A percentile compares a stretch with the other conserved stretches of the same genome.
phyloP scores from a whole-genome alignment of 805 yeast species.

The Candida nitratophila region DNA sequence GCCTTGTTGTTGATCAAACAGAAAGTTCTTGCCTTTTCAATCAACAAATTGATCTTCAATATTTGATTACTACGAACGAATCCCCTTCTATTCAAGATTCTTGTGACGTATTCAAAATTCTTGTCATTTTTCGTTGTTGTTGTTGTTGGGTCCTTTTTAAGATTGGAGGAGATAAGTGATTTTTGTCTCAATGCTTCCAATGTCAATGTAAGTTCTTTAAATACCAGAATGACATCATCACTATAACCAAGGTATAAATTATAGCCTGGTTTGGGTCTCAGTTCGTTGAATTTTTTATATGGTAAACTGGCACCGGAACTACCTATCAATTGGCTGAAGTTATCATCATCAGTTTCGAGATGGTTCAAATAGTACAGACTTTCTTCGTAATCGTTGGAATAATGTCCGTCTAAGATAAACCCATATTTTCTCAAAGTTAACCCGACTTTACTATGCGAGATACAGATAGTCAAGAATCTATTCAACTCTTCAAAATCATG shows the following conservation, averaged over 20 bases:
- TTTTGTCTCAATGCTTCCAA: slow-evolving; percentile 19
- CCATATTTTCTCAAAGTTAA: slow-evolving; percentile 20
- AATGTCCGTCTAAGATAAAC: slow-evolving; percentile 20
- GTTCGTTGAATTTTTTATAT: not conserved
- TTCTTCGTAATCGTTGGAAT: slow-evolving; percentile 4
- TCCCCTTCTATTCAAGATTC: slow-evolving; percentile 14
- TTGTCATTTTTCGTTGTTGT: not conserved
- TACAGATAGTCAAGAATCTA: slow-evolving; percentile 23
- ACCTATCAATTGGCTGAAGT: not conserved
- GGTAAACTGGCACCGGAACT: not conserved
- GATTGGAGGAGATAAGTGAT: too few relatives aligned
- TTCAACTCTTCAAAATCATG: slow-evolving; percentile 43
- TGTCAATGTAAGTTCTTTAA: slow-evolving; percentile 23
- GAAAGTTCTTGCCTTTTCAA: slow-evolving; percentile 23
- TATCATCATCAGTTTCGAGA: not conserved
- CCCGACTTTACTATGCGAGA: slow-evolving; percentile 17
- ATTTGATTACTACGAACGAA: slow-evolving; percentile 14
- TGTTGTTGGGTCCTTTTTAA: too few relatives aligned
- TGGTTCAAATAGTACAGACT: not conserved
- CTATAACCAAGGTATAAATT: slow-evolving; percentile 29
- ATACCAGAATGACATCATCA: slow-evolving; percentile 25
- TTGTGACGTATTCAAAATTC: slow-evolving; percentile 7
- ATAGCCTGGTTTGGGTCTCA: slow-evolving; percentile 4
- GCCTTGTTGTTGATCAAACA: slow-evolving; percentile 19
- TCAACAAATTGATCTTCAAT: slow-evolving; percentile 14